phyloP scores from a whole-genome alignment of 139 green algal species.

The Desmodesmus armatus region DNA sequence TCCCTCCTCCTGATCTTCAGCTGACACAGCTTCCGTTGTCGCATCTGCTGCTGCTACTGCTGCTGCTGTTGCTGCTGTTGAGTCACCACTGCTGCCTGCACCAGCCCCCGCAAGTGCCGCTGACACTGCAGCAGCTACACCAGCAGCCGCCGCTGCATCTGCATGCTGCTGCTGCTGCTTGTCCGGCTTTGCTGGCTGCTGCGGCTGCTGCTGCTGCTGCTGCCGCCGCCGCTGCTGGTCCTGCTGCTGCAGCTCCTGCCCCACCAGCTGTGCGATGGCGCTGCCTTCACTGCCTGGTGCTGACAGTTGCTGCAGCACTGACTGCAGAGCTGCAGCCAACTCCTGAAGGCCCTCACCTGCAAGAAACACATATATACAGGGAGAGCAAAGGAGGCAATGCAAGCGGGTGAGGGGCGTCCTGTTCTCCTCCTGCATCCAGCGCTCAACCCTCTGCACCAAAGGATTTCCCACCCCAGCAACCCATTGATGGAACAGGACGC shows the following conservation, averaged over 20 bases:
- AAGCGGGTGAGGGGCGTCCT: too few species aligned
- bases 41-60: not conserved
- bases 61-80: too few species aligned
- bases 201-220: constrained; percentile 8
- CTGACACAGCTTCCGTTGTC: too few species aligned
- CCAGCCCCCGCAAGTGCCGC: not conserved
- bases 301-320: not conserved
- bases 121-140: not conserved
- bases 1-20: constrained; percentile 24
- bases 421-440: too few species aligned
- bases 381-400: too few species aligned
- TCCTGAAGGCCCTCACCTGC: constrained; percentile 58
- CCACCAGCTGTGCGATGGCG: not conserved
- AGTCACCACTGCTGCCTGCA: too few species aligned
- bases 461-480: too few species aligned
- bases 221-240: not conserved
- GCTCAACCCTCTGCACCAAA: too few species aligned
- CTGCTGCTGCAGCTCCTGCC: not conserved
- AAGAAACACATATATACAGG: too few species aligned
- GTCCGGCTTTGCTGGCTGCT: not conserved
- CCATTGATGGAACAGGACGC: too few species aligned
- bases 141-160: not conserved
- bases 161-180: not conserved
- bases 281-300: not conserved
- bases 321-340: constrained; percentile 49